Evolutionary conservation across 2,329 filamentous ascomycete species (phyloP).

Genomic region (Saccharata proteae): DNA sequence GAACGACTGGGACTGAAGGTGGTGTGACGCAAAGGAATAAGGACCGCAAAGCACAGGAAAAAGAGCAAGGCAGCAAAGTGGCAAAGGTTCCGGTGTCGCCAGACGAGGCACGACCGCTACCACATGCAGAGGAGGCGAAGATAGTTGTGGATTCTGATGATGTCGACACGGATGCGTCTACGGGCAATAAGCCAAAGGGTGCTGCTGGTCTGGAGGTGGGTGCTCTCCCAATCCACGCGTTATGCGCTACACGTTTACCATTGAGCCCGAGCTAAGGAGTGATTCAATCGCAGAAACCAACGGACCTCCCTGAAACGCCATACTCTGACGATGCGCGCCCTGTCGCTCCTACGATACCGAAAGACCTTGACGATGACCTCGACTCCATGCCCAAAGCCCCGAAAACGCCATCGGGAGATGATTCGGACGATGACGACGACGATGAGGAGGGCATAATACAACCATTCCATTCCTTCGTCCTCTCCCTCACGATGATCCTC

Average conservation of each 20-base stretch:
- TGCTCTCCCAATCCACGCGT: not conserved
- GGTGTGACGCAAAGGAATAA: slow-evolving; percentile 83
- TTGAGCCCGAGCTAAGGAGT: slow-evolving; percentile 1
- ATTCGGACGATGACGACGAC: slow-evolving; percentile 26
- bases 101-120: slow-evolving; percentile 72
- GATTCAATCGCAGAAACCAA: slow-evolving; percentile 53
- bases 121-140: slow-evolving; percentile 68
- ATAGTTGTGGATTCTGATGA: slow-evolving; percentile 31
- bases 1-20: slow-evolving; percentile 78
- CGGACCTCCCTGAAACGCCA: slow-evolving; percentile 65
- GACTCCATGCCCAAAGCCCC: slow-evolving; percentile 19
- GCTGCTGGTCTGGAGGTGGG: slow-evolving; percentile 43
- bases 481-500: slow-evolving; percentile 94
- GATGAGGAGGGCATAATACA: slow-evolving; percentile 54
- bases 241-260: too few species aligned
- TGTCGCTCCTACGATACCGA: slow-evolving; percentile 49
- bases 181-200: slow-evolving; percentile 24
- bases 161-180: slow-evolving; percentile 22
- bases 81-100: slow-evolving; percentile 72
- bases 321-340: slow-evolving; percentile 49
- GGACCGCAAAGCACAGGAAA: slow-evolving; percentile 56
- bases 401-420: too few species aligned
- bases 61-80: slow-evolving; percentile 49
- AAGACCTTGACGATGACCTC: slow-evolving; percentile 42
- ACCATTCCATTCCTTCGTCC: slow-evolving; percentile 74